Percentiles rank a stretch among this genome's conserved stretches.
phyloP scores from a whole-genome alignment of 2,329 filamentous ascomycete species.

The Fusarium mundagurra region DNA sequence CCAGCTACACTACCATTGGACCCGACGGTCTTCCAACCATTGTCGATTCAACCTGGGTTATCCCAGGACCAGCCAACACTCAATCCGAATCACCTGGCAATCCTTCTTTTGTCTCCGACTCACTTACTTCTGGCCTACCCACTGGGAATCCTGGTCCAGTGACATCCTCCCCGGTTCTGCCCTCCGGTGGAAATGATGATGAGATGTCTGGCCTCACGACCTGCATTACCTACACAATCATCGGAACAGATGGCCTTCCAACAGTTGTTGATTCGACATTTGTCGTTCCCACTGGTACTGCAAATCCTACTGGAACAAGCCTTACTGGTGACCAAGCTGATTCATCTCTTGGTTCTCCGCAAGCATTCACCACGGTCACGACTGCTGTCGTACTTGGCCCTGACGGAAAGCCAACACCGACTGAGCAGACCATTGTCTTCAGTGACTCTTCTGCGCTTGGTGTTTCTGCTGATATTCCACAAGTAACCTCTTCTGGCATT shows the following conservation, averaged over 20 bases:
- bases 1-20: constrained; percentile 39
- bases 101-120: constrained; percentile 36
- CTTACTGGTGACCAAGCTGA: constrained; percentile 12
- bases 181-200: constrained; percentile 1
- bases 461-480: constrained; percentile 19
- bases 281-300: constrained; percentile 37
- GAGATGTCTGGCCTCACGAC: constrained; percentile 35
- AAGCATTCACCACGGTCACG: constrained; percentile 42
- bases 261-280: constrained; percentile 47
- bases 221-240: constrained; percentile 45
- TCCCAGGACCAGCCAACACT: constrained; percentile 37
- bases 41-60: constrained; percentile 47
- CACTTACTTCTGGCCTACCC: constrained; percentile 34
- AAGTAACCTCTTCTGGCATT: constrained; percentile 32
- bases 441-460: constrained; percentile 37
- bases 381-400: constrained; percentile 47
- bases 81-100: constrained; percentile 28
- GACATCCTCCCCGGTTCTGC: constrained; percentile 16
- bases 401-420: constrained; percentile 46
- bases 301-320: constrained; percentile 30
- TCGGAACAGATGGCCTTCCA: constrained; percentile 44
- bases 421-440: constrained; percentile 47
- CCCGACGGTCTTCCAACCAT: constrained; percentile 42
- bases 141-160: constrained; percentile 38
- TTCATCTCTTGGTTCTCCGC: constrained; percentile 21